A percentile compares a stretch with the other conserved stretches of the same genome.
These are phyloP conservation scores for Saccharum officinarum DNA, from an alignment of 176 grass and related monocot genomes.

Conservation along the genomic window DNA sequence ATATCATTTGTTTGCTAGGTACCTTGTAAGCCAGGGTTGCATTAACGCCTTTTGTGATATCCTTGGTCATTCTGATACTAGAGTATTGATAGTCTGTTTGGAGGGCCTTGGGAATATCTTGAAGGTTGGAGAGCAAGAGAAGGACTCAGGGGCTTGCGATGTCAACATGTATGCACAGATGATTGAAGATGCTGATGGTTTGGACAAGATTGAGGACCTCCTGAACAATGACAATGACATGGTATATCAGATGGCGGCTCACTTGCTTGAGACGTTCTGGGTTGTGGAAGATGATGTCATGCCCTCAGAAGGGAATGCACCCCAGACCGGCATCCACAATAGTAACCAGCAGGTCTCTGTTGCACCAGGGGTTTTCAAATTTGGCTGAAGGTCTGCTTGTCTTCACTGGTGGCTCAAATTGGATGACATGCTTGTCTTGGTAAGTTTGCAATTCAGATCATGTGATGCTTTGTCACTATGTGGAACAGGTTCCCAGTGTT, in stretches of 20 bases:
- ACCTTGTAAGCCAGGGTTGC: slow-evolving; percentile 56
- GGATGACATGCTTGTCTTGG: background rate
- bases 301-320: slow-evolving; percentile 4
- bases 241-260: slow-evolving; percentile 49
- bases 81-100: slow-evolving; percentile 51
- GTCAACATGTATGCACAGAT: slow-evolving; percentile 54
- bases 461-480: background rate
- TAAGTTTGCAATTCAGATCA: background rate
- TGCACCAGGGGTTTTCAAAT: slow-evolving; percentile 41
- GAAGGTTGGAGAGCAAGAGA: slow-evolving; percentile 45
- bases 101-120: slow-evolving; percentile 62
- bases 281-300: slow-evolving; percentile 30
- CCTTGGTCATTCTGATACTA: slow-evolving; percentile 38
- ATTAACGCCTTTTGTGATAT: slow-evolving; percentile 68
- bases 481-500: background rate
- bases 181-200: slow-evolving; percentile 54
- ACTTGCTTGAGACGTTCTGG: slow-evolving; percentile 58
- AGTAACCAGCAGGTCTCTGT: slow-evolving; percentile 24
- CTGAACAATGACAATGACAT: slow-evolving; percentile 49
- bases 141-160: slow-evolving; percentile 36
- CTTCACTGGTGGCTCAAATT: background rate
- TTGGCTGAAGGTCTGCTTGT: slow-evolving; percentile 40
- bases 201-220: slow-evolving; percentile 74
- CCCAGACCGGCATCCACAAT: slow-evolving; percentile 14
- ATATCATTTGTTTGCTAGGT: slow-evolving; percentile 34